Base-by-base conservation (phyloP, 2,329 filamentous ascomycete genomes). In the Colletotrichum destructivum region DNA sequence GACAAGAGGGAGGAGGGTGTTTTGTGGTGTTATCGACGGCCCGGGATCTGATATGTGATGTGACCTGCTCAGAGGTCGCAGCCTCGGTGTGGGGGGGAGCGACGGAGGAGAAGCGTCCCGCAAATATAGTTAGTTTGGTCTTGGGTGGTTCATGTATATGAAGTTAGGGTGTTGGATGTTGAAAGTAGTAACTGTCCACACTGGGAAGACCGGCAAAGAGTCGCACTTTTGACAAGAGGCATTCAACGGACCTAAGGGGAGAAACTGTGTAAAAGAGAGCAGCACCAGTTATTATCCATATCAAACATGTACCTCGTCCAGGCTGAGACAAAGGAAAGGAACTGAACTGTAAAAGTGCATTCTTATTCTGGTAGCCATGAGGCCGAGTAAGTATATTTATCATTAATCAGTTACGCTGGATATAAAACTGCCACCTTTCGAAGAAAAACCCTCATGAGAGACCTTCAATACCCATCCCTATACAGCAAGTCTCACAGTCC, bases 351-450 rank as follows among this genome's bases (percentile, higher is more conserved):
- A 38, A 21, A 35, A 16, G 3, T 35, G 38, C 38, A 54, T 42
- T 54, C 49, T 26, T 13, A 21, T 62, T 4, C 23, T 40, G 35
- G 2, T 38, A 40, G 35, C 47, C 35, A 38, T 9, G 35, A 42
- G 35, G 47, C 35, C n/a, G 35, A 44, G 23, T 16, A 46, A 63
- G 31, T 55, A 55, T 63, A 4, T 52, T 63, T 42, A 62, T 46
- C 61, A 55, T 63, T 46, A 63, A 63, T 46, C 21, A 63, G 61
- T 55, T 42, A 63, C 49, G 49, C 61, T 55, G 49, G 38, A n/a
- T 46, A 7, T 46, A 3, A 11, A 38, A 38, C 21, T 18, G 38
- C 23, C 38, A 18, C 21, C 49, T 16, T 44, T 21, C 16, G 13
- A 23, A 42, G 9, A 16, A 23, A 42, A n/a, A 16, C 15, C 21